Percentiles rank a stretch among this genome's conserved stretches.
Evolutionary conservation across 805 yeast species (phyloP).

Genomic region (Ogataea wickerhamii): DNA sequence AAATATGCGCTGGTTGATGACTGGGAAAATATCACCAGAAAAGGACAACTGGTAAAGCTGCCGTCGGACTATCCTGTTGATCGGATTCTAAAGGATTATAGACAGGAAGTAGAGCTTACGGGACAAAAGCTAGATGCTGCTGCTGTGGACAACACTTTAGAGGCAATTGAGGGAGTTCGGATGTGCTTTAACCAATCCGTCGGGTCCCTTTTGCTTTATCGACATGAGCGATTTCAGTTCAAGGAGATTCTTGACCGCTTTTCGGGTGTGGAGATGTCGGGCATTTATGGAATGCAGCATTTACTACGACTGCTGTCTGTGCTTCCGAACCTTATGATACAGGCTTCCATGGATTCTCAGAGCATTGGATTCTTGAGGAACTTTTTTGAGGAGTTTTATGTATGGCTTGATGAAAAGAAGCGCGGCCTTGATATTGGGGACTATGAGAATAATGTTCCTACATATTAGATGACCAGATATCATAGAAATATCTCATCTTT

Average conservation of each 20-base stretch:
- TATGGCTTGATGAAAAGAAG: conserved; percentile 46
- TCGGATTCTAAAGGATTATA: conserved; percentile 52
- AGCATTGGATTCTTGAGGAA: conserved; percentile 53
- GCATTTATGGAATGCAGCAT: conserved; percentile 79
- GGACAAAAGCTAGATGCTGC: conserved; percentile 36
- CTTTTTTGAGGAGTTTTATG: conserved; percentile 52
- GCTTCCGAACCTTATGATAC: conserved; percentile 78
- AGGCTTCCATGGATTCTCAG: conserved; percentile 77
- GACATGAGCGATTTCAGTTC: conserved; percentile 75
- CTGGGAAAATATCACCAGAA: conserved; percentile 88
- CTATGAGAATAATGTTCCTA: conserved; percentile 50
- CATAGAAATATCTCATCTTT: conserved; percentile 18
- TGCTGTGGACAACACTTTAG: conserved; percentile 50
- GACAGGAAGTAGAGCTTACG: conserved; percentile 4
- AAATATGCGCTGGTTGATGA: conserved; percentile 80
- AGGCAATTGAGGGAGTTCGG: conserved; percentile 66
- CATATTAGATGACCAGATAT: conserved; percentile 4
- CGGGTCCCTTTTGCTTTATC: conserved; percentile 65
- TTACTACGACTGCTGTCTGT: conserved; percentile 71
- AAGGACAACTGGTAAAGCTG: conserved; percentile 61
- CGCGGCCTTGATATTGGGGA: conserved; percentile 34
- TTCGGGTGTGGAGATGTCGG: conserved; percentile 25
- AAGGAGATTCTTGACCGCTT: conserved; percentile 41
- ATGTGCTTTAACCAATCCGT: conserved; percentile 72
- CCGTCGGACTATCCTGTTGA: conserved; percentile 57